These are phyloP conservation scores for Paramyrothecium roridum DNA, from an alignment of 2,329 filamentous ascomycete species.

Conservation along the genomic window DNA sequence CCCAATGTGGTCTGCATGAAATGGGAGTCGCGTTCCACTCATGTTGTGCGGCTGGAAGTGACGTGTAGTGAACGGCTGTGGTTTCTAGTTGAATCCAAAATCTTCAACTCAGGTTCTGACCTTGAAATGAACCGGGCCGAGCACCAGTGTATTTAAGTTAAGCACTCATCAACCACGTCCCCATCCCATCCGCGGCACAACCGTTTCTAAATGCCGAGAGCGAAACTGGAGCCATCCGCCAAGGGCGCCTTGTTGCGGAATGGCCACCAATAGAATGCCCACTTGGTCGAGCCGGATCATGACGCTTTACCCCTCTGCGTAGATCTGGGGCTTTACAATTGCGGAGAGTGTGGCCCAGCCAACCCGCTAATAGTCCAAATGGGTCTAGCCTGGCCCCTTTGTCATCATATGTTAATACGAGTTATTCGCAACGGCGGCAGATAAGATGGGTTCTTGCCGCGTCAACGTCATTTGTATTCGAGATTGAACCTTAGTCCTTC, in stretches of 20 bases:
- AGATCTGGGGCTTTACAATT: neutral
- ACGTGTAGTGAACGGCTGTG: neutral
- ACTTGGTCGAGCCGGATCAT: neutral
- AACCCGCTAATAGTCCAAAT: neutral
- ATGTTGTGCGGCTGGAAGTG: conserved; percentile 3
- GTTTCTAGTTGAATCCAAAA: neutral
- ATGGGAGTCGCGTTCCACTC: conserved; percentile 41
- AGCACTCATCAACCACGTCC: no score
- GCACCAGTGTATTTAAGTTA: no score
- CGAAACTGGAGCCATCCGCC: neutral
- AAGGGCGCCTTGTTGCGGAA: neutral
- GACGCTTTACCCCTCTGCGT: neutral
- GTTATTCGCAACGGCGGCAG: no score
- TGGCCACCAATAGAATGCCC: neutral
- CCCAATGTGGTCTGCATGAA: conserved; percentile 71
- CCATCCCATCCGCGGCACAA: neutral
- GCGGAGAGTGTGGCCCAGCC: neutral
- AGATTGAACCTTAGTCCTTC: no score
- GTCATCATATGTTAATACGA: no score
- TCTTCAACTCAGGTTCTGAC: no score
- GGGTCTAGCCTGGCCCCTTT: no score
- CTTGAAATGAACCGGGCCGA: no score
- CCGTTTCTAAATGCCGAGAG: neutral
- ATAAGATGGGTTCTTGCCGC: no score
- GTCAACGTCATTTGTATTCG: no score